Base-by-base conservation (phyloP, 139 green algal species). In the Protoeuglena noctilucae region DNA sequence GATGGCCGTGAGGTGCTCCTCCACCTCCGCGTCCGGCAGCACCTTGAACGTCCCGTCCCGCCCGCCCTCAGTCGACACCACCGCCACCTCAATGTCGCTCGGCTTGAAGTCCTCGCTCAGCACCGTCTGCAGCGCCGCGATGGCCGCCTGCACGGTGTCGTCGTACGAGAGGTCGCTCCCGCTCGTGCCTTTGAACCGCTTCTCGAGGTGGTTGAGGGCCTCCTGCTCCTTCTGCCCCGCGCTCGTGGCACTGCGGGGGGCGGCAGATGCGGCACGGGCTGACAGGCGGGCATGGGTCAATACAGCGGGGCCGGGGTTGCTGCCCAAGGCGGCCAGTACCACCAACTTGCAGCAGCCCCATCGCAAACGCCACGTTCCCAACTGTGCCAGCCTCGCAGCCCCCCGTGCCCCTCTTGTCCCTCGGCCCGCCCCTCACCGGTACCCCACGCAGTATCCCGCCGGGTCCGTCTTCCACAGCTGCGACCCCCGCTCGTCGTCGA, bases 381-480 rank as follows among this genome's bases (percentile, higher is more conserved):
- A 61, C 12, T 12, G n/a, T n/a, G n/a, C n/a, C n/a, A n/a, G n/a
- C 83, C 78, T 82, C 57, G 54, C 19, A 62, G 7, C 25, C 25
- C 25, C n/a, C 16, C 43, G 22, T 40, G n/a, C n/a, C n/a, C 18
- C 34, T 4, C 53, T 51, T 51, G 25, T 51, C 14, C 24, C 28
- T 19, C 4, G 1, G 0, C 52, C 53, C 7, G 7, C 49, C 17
- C 74, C 1, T 28, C 87, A 81, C 73, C 93, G 96, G 80, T 98
- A 98, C 6, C 91, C 91, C 1, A 94, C 92, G 50, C 78, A 96
- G 64, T 95, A 97, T 26, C 91, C 91, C 1, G 91, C 91, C 22
- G 91, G 91, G 66, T 98, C 91, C 18, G 90, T 82, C 69, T 96
- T 97, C 72, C 86, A 98, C 25, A 98, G 83, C 71, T 88, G 79